These are phyloP conservation scores for Lodderomyces theae DNA, from an alignment of 1,139 yeast genomes.

Conservation along the genomic window DNA sequence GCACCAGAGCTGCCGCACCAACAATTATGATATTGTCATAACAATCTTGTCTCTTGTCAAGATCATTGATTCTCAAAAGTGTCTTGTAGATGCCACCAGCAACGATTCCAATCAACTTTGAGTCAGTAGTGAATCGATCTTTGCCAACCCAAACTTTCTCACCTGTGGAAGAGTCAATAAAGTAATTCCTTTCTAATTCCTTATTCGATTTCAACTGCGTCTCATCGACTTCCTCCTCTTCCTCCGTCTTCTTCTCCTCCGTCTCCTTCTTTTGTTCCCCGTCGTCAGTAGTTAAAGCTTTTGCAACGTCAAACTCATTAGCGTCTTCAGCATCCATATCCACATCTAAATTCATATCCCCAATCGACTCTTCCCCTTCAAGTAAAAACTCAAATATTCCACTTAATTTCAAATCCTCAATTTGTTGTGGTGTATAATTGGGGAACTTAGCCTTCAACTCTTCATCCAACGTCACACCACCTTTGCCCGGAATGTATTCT, in stretches of 20 bases:
- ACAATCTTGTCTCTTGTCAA: conserved; percentile 74
- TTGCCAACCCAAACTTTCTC: conserved; percentile 66
- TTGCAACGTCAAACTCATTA: conserved; percentile 84
- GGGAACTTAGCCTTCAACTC: conserved; percentile 56
- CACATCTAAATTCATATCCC: conserved; percentile 46
- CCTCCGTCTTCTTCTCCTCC: conserved; percentile 22
- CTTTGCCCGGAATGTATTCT: conserved; percentile 44
- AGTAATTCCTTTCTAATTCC: conserved; percentile 64
- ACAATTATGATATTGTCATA: conserved; percentile 80
- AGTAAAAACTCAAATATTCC: conserved; percentile 71
- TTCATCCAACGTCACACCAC: conserved; percentile 64
- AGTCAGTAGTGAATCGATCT: conserved; percentile 82
- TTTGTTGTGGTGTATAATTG: conserved; percentile 51
- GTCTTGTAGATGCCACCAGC: conserved; percentile 54
- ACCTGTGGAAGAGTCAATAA: conserved; percentile 56
- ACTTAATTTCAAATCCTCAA: conserved; percentile 74
- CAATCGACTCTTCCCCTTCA: conserved; percentile 57
- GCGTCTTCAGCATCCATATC: conserved; percentile 33
- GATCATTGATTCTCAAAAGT: conserved; percentile 58
- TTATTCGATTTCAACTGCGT: conserved; percentile 45
- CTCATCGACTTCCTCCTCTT: conserved; percentile 19
- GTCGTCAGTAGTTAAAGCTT: conserved; percentile 66
- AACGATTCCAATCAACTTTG: conserved; percentile 52
- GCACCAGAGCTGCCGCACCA: conserved; percentile 73
- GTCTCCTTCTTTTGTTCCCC: conserved; percentile 12